A percentile compares a stretch with the other conserved stretches of the same genome.
phyloP scores from a whole-genome alignment of 2,329 filamentous ascomycete genomes.

The Neofusicoccum umdonicola region DNA sequence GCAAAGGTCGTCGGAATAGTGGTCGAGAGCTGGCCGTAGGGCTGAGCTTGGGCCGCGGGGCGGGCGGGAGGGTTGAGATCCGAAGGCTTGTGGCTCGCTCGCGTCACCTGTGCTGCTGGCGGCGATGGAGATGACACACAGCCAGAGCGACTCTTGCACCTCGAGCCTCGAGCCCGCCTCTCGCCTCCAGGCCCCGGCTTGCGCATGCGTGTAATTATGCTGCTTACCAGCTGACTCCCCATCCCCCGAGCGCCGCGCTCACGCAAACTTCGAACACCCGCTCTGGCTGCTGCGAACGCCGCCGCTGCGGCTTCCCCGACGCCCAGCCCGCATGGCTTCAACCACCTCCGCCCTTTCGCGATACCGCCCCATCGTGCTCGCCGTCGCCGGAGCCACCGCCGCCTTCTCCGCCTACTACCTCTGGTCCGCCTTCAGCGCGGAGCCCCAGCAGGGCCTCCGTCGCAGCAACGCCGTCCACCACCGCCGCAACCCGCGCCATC shows the following conservation, averaged over 20 bases:
- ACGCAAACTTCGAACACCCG: background rate
- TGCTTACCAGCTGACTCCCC: constrained; percentile 11
- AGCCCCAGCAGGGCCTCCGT: constrained; percentile 46
- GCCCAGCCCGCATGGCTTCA: constrained; percentile 16
- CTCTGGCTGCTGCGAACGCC: background rate
- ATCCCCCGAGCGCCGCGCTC: constrained; percentile 3
- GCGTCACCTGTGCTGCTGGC: background rate
- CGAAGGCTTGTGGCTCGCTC: background rate
- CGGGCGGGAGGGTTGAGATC: background rate
- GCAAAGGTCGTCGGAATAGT: too few species aligned
- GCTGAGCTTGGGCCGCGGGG: background rate
- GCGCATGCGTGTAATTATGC: constrained; percentile 9
- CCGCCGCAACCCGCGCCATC: constrained; percentile 36
- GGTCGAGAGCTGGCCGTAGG: background rate
- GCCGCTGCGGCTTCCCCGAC: constrained; percentile 7
- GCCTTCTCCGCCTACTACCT: constrained; percentile 59
- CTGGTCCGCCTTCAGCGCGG: constrained; percentile 44
- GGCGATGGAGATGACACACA: background rate
- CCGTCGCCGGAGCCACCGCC: constrained; percentile 57
- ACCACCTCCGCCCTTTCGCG: constrained; percentile 35
- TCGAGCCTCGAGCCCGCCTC: background rate
- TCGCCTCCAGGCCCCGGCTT: background rate
- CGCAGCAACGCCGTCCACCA: constrained; percentile 67
- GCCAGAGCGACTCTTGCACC: background rate
- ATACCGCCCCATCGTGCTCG: constrained; percentile 52